Percentiles rank a stretch among this genome's conserved stretches.
Conservation (phyloP, 352 stramenopile genomes). For the Globisporangium barbulae region DNA sequence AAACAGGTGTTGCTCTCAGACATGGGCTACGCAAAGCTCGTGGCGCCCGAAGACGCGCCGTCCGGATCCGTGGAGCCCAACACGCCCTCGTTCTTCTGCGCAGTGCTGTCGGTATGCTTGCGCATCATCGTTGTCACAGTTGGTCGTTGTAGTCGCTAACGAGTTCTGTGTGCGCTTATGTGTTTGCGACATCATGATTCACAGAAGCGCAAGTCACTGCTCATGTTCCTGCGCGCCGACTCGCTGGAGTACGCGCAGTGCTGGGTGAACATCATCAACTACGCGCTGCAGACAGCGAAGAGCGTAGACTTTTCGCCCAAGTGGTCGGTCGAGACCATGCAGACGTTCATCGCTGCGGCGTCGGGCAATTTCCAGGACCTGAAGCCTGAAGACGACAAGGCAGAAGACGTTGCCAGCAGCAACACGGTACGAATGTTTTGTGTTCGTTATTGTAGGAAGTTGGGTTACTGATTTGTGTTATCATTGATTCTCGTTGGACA, state of each 20-base stretch:
- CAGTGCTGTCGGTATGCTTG: conserved; percentile 64
- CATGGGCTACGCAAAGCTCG: conserved; percentile 73
- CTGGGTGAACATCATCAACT: conserved; percentile 82
- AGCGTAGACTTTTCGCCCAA: conserved; percentile 52
- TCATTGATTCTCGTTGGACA: conserved; percentile 4
- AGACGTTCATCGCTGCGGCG: conserved; percentile 66
- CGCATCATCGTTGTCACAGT: background rate
- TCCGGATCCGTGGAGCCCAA: conserved; percentile 64
- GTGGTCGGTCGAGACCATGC: conserved; percentile 71
- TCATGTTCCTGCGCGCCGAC: conserved; percentile 79
- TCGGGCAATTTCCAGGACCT: conserved; percentile 30
- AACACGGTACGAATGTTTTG: conserved; percentile 2
- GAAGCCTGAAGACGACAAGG: conserved; percentile 8
- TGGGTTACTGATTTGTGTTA: background rate
- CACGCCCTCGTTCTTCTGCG: conserved; percentile 56
- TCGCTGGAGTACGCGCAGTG: conserved; percentile 59
- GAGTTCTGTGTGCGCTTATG: background rate
- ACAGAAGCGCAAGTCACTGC: conserved; percentile 73
- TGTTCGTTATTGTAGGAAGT: background rate
- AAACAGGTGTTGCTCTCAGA: conserved; percentile 49
- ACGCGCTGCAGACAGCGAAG: conserved; percentile 70
- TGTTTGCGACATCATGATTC: background rate
- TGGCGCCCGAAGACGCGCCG: conserved; percentile 71
- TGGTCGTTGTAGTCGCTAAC: background rate
- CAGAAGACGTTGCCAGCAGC: conserved; percentile 1